Conservation (phyloP, 176 grass and related monocot genomes). For the Musa schizocarpa region DNA sequence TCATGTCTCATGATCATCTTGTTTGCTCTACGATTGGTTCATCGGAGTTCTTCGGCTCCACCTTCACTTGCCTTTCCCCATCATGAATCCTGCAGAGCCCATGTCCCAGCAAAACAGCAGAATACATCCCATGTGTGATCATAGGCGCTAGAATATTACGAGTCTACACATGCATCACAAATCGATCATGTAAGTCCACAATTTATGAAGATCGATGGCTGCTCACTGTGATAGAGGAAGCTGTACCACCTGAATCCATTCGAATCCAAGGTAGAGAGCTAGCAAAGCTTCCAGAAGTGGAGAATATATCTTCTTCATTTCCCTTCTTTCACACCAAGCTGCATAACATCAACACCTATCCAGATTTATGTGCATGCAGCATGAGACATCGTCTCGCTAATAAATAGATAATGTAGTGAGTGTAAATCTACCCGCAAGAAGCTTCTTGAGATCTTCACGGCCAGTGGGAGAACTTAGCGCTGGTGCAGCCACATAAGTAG, state of each 20-base stretch:
- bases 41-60: constrained; percentile 22
- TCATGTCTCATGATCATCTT: too few species aligned
- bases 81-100: constrained; percentile 90
- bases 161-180: constrained; percentile 31
- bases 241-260: constrained; percentile 38
- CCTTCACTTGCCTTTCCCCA: constrained; percentile 44
- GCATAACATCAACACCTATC: background rate
- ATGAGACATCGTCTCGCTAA: too few species aligned
- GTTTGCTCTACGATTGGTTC: too few species aligned
- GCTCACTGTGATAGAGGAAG: background rate
- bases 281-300: constrained; percentile 83
- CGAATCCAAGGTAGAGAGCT: constrained; percentile 90
- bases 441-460: constrained; percentile 66
- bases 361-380: too few species aligned
- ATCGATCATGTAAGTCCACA: background rate
- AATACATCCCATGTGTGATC: constrained; percentile 98
- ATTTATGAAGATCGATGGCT: background rate
- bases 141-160: constrained; percentile 80
- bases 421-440: constrained; percentile 46
- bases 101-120: constrained; percentile 73
- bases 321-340: constrained; percentile 47
- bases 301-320: constrained; percentile 99
- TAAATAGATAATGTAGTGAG: too few species aligned
- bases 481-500: constrained; percentile 84
- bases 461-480: constrained; percentile 45